Percentiles rank a stretch among this genome's conserved stretches.
phyloP scores from a whole-genome alignment of 2,329 filamentous ascomycete genomes.

The Colletotrichum coccodes region DNA sequence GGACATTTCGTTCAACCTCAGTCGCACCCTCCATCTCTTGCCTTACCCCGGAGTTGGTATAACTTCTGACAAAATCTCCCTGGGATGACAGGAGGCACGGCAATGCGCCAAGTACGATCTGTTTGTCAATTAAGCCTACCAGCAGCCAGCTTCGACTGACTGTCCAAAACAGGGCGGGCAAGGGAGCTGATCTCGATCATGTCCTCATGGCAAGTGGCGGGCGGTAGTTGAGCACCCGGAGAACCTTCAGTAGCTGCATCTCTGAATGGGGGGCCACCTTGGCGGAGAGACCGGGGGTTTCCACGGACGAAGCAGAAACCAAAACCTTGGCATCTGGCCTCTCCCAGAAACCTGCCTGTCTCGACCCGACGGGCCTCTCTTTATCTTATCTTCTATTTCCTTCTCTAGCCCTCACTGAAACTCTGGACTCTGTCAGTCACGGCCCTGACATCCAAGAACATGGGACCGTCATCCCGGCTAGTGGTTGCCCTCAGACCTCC shows the following conservation, averaged over 20 bases:
- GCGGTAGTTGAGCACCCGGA: conserved; percentile 14
- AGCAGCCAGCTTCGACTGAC: neutral
- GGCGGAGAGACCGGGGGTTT: neutral
- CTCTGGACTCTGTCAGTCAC: conserved; percentile 15
- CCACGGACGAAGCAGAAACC: conserved; percentile 17
- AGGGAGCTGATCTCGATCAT: conserved; percentile 21
- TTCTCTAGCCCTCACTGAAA: conserved; percentile 24
- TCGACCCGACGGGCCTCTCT: conserved; percentile 7
- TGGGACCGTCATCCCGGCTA: neutral
- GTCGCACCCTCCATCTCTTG: neutral
- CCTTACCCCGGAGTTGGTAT: neutral
- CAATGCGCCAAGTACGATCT: neutral
- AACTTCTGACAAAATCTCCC: neutral
- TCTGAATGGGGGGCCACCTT: neutral
- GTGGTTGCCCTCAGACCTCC: neutral
- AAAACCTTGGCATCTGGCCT: conserved; percentile 31
- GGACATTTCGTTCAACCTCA: neutral
- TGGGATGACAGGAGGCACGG: neutral
- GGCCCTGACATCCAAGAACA: neutral
- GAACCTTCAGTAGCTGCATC: conserved; percentile 1
- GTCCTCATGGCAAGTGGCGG: conserved; percentile 5
- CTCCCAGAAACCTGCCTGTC: neutral
- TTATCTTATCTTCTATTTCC: neutral
- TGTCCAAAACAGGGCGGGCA: neutral
- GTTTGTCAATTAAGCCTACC: no score